Evolutionary conservation across 192 early-diverging fungal genomes (phyloP).

Genomic region (Backusella sp.): DNA sequence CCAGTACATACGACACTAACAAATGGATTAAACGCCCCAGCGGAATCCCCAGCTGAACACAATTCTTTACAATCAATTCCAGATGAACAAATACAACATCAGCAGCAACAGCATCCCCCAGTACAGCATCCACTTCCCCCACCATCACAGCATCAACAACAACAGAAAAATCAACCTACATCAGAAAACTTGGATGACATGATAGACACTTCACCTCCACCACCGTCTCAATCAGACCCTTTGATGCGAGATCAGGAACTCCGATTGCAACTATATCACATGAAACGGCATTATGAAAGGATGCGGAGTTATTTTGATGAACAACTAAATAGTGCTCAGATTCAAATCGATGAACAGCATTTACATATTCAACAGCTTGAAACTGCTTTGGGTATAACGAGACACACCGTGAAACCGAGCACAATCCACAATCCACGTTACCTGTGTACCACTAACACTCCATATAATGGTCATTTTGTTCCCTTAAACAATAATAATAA

Average conservation of each 20-base stretch:
- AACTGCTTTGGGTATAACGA: not conserved
- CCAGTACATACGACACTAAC: not conserved
- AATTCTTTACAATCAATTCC: not conserved
- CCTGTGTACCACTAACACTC: not conserved
- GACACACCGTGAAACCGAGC: not conserved
- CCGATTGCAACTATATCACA: slow-evolving; percentile 2
- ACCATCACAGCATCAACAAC: not conserved
- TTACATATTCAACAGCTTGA: slow-evolving; percentile 3
- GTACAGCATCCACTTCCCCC: not conserved
- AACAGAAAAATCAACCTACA: not conserved
- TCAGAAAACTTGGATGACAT: not conserved
- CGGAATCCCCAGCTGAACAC: not conserved
- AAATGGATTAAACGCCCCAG: not conserved
- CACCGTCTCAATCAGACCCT: not conserved
- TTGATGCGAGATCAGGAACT: slow-evolving; percentile 9
- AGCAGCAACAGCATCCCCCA: not conserved
- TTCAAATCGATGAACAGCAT: slow-evolving; percentile 17
- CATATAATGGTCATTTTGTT: not conserved
- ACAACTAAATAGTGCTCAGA: slow-evolving; percentile 3
- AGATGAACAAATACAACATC: not conserved
- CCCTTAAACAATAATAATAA: not conserved
- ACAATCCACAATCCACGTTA: slow-evolving; percentile 5
- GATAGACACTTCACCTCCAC: not conserved
- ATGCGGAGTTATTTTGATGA: slow-evolving; percentile 8
- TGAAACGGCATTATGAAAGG: slow-evolving; percentile 12